A percentile compares a stretch with the other conserved stretches of the same genome.
phyloP scores from a whole-genome alignment of 495 filamentous ascomycete genomes.

The Daldinia childiae region DNA sequence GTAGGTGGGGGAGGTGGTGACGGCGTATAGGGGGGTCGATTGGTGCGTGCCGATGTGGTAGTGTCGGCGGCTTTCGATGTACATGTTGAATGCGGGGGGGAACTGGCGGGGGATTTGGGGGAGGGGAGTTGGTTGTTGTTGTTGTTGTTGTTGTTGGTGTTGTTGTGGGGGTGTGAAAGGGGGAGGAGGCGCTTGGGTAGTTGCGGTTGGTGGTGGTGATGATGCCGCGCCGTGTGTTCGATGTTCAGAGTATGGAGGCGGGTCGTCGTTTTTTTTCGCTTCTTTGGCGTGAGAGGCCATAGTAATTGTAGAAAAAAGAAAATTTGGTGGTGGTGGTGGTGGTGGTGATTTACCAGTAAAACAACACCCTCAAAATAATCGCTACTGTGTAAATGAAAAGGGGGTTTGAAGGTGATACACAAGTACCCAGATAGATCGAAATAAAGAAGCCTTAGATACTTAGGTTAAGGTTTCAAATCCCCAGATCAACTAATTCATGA shows the following conservation, averaged over 20 bases:
- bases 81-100: slow-evolving; percentile 43
- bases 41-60: slow-evolving; percentile 41
- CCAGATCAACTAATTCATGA: background rate
- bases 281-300: background rate
- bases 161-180: background rate
- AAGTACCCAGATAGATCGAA: background rate
- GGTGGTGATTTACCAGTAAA: background rate
- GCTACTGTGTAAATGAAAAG: background rate
- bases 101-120: slow-evolving; percentile 29
- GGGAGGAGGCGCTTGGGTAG: background rate
- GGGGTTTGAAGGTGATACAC: too few species aligned
- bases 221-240: background rate
- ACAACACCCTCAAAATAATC: background rate
- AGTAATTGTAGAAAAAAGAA: too few species aligned
- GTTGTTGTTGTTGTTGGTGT: background rate
- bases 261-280: background rate
- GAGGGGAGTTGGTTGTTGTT: background rate
- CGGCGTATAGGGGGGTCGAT: slow-evolving; percentile 38
- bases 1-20: slow-evolving; percentile 19
- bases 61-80: slow-evolving; percentile 14
- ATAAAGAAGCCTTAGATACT: background rate
- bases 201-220: background rate
- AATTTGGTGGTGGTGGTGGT: background rate
- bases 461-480: background rate
- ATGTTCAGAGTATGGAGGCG: background rate